Conservation (phyloP, 1,139 yeast species). For the Scheffersomyces parashehatae region DNA sequence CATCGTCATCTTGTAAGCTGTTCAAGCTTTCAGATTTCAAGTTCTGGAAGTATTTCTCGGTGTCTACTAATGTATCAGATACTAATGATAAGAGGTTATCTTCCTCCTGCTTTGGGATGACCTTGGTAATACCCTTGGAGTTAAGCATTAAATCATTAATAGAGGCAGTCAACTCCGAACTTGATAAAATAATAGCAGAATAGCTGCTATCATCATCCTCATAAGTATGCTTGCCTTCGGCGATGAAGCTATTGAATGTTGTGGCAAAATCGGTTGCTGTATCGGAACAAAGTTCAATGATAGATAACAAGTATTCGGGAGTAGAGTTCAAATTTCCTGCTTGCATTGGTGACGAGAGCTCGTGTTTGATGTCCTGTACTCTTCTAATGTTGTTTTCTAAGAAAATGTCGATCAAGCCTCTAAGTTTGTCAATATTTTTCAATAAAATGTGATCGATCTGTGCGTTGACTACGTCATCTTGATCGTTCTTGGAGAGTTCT, state of each 20-base stretch:
- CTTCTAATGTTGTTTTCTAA: slow-evolving; percentile 69
- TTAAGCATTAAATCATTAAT: slow-evolving; percentile 67
- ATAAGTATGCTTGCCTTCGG: slow-evolving; percentile 64
- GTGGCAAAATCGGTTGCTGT: slow-evolving; percentile 81
- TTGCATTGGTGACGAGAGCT: slow-evolving; percentile 76
- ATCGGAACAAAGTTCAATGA: slow-evolving; percentile 70
- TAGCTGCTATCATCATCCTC: slow-evolving; percentile 63
- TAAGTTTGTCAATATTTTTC: slow-evolving; percentile 52
- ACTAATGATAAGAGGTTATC: slow-evolving; percentile 53
- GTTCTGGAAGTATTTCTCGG: slow-evolving; percentile 63
- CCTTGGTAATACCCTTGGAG: slow-evolving; percentile 67
- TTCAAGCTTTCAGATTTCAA: slow-evolving; percentile 56
- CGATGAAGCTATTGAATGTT: slow-evolving; percentile 73
- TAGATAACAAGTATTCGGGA: slow-evolving; percentile 68
- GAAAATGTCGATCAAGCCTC: slow-evolving; percentile 69
- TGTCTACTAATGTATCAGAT: slow-evolving; percentile 57
- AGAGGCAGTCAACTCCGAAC: slow-evolving; percentile 66
- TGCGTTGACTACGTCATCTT: slow-evolving; percentile 56
- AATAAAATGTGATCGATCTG: slow-evolving; percentile 57
- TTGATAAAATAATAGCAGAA: slow-evolving; percentile 58
- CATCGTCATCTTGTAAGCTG: slow-evolving; percentile 56
- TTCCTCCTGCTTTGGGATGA: slow-evolving; percentile 54
- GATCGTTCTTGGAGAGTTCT: slow-evolving; percentile 55
- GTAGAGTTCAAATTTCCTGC: slow-evolving; percentile 82
- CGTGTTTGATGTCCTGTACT: slow-evolving; percentile 72